Conservation (phyloP, 129 eudicot species). For the Dittrichia graveolens region DNA sequence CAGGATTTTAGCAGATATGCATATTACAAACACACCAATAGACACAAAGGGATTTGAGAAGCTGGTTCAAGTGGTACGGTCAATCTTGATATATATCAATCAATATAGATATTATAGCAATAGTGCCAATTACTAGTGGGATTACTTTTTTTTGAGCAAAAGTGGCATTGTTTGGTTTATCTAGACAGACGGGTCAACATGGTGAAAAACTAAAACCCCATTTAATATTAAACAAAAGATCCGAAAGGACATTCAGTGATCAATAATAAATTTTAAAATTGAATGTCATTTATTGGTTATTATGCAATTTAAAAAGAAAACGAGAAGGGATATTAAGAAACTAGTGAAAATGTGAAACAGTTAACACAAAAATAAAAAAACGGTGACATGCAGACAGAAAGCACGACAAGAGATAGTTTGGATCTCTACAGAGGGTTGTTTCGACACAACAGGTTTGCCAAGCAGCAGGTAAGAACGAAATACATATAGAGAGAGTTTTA, state of each 20-base stretch:
- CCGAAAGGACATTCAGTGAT: too few relatives aligned
- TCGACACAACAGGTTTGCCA: slow-evolving; percentile 63
- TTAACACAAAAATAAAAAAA: slow-evolving; percentile 2
- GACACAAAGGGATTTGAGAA: slow-evolving; percentile 75
- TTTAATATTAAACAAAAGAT: too few relatives aligned
- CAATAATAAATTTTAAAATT: too few relatives aligned
- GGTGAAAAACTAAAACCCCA: too few relatives aligned
- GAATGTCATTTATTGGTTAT: too few relatives aligned
- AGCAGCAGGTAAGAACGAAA: slow-evolving; percentile 46
- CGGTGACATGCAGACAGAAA: slow-evolving; percentile 54
- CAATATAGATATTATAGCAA: not conserved
- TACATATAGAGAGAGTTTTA: slow-evolving; percentile 1
- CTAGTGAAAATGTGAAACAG: slow-evolving; percentile 12
- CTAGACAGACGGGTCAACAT: too few relatives aligned
- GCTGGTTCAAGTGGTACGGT: slow-evolving; percentile 65
- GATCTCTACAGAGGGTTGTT: slow-evolving; percentile 67
- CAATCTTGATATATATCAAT: slow-evolving; percentile 5
- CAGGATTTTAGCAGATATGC: slow-evolving; percentile 69
- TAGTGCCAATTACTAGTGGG: not conserved
- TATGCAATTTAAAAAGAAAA: not conserved
- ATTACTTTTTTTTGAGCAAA: too few relatives aligned
- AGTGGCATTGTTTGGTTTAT: too few relatives aligned
- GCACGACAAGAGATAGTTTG: slow-evolving; percentile 54
- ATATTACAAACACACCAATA: slow-evolving; percentile 55
- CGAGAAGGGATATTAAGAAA: too few relatives aligned